Evolutionary conservation across 75 land plant species (phyloP), one percentile per base, ranked within the genome.

Genomic region (Azolla pinnata): DNA sequence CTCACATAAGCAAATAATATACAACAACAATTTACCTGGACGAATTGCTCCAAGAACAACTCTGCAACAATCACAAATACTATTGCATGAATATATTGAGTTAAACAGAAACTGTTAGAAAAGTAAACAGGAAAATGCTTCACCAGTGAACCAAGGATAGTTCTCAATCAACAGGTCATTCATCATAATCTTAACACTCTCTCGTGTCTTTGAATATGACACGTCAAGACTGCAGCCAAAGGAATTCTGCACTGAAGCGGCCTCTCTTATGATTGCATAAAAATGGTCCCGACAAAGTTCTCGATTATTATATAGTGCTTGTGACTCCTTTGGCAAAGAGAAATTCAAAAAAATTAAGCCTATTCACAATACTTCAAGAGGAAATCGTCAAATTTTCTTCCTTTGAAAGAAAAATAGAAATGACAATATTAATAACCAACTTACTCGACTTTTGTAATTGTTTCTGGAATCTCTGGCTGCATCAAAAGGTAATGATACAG

Each of bases 61-160:
- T 73, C 76, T 73, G 76, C 65, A 67, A 30, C 31, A 55, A 4
- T 38, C 10, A 38, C 10, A 38, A 14, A 7, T 38, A 38, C 7
- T 4, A 46, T 46, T 8, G 42, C 42, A 38, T 8, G 25, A 31
- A 56, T 30, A 20, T 31, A 56, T 28, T 4, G 42, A 31, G 7
- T 18, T 20, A 1, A 59, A 0, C 7, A 24, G 58, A 29, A 23
- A 59, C 2, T 24, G 2, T 38, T 7, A 31, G 1, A 9, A 57
- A 31, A 40, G 55, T 44, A 45, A 50, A 53, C 4, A 24, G 2
- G 26, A 28, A 12, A 42, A 18, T 24, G 26, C n/a, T 25, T 60
- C 56, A 73, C 75, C 75, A 35, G 71, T 42, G 68, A 73, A 73
- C 72, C 76, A 73, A 21, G 73, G 71, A 27, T 73, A 73, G 26